Conservation (phyloP, 2,329 filamentous ascomycete species). For the Trichoderma lentiforme region DNA sequence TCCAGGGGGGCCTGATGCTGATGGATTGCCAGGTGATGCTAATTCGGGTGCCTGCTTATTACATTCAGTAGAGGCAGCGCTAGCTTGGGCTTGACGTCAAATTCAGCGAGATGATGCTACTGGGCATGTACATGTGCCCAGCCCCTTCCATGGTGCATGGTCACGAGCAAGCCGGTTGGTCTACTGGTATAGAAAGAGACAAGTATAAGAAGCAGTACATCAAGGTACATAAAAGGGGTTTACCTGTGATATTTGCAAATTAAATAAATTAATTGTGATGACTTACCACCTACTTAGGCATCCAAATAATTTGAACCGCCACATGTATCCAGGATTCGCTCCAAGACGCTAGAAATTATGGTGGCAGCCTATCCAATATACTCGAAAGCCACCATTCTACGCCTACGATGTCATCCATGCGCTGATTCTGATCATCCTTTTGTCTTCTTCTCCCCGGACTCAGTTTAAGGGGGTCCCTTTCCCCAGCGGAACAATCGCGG, state of each 20-base stretch:
- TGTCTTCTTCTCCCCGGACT: not conserved
- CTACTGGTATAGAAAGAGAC: not conserved
- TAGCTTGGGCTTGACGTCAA: not conserved
- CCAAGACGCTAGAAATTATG: not conserved
- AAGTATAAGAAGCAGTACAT: not conserved
- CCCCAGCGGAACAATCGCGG: not conserved
- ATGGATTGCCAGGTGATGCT: not conserved
- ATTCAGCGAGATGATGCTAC: not conserved
- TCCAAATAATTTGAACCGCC: not conserved
- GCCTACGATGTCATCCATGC: not conserved
- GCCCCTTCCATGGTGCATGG: not conserved
- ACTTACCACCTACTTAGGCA: not conserved
- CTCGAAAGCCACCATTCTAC: not conserved
- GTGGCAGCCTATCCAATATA: not conserved
- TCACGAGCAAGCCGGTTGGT: not conserved
- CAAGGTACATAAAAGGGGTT: not conserved
- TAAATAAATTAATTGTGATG: not conserved
- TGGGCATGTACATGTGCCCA: not conserved
- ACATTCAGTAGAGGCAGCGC: not conserved
- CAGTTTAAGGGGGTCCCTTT: slow-evolving; percentile 9
- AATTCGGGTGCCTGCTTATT: slow-evolving; percentile 12
- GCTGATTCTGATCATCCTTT: not conserved
- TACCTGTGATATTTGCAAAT: not conserved
- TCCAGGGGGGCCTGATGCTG: not conserved
- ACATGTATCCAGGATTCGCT: not conserved